Evolutionary conservation across 257 asterid genomes (phyloP).

Genomic region (Gynochthodes officinalis): DNA sequence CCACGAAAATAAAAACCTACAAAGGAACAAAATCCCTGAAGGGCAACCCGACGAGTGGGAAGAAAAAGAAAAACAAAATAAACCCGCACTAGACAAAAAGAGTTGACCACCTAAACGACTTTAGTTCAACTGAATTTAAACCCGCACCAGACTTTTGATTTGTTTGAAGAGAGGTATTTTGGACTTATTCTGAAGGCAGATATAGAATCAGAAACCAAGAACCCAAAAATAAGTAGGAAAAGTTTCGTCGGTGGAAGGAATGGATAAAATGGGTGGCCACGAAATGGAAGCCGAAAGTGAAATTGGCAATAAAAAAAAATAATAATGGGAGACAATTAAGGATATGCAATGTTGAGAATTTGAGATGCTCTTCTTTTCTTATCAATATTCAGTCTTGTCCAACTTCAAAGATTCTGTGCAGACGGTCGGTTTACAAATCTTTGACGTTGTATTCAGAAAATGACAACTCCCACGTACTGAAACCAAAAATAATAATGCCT

Average conservation of each 20-base stretch:
- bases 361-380: background rate
- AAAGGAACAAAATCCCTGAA: too few species aligned
- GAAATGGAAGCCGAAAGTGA: constrained; percentile 7
- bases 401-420: constrained; percentile 9
- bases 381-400: too few species aligned
- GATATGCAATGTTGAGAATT: background rate
- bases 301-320: background rate
- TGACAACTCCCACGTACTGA: constrained; percentile 12
- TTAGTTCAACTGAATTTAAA: too few species aligned
- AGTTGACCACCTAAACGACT: too few species aligned
- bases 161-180: constrained; percentile 1
- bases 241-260: constrained; percentile 37
- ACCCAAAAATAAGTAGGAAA: background rate
- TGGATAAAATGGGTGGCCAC: constrained; percentile 12
- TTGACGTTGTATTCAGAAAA: constrained; percentile 4
- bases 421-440: constrained; percentile 12
- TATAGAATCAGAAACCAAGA: background rate
- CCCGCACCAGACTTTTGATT: too few species aligned
- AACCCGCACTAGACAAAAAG: too few species aligned
- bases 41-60: too few species aligned
- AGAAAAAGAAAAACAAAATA: too few species aligned
- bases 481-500: too few species aligned
- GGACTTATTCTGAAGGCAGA: too few species aligned
- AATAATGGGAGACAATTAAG: background rate
- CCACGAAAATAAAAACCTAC: too few species aligned